Percentiles rank a stretch among this genome's conserved stretches.
Evolutionary conservation across 805 yeast species (phyloP).

Genomic region (Brettanomyces sp.): DNA sequence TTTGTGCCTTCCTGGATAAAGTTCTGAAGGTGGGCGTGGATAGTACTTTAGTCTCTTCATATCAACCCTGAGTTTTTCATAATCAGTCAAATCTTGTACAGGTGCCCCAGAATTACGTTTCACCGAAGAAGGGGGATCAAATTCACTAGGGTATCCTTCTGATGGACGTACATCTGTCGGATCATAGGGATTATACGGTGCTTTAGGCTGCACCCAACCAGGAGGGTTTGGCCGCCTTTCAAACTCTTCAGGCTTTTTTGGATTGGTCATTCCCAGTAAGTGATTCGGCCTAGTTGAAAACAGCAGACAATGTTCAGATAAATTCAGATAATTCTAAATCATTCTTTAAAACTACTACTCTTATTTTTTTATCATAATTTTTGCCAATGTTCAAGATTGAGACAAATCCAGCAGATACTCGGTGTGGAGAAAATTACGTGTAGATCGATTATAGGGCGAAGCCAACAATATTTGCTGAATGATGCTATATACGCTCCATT

Average conservation of each 20-base stretch:
- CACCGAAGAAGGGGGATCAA: conserved; percentile 51
- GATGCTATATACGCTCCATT: no score
- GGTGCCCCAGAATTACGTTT: conserved; percentile 34
- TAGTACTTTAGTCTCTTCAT: conserved; percentile 67
- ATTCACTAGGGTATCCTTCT: conserved; percentile 81
- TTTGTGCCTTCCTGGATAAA: conserved; percentile 74
- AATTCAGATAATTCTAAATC: no score
- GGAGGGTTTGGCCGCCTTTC: conserved; percentile 66
- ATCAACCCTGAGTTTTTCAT: conserved; percentile 59
- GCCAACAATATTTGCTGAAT: no score
- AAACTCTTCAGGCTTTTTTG: conserved; percentile 18
- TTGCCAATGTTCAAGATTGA: no score
- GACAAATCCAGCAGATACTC: no score
- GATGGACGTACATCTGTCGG: conserved; percentile 70
- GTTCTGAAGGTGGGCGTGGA: conserved; percentile 65
- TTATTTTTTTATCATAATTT: no score
- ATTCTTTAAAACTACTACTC: no score
- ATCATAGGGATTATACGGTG: conserved; percentile 82
- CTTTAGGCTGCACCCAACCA: conserved; percentile 74
- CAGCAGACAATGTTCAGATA: no score
- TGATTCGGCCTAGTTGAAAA: no score
- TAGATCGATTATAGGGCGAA: no score
- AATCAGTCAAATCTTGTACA: conserved; percentile 63
- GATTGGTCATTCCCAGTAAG: neutral
- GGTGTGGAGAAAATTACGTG: no score